Percentiles rank a stretch among this genome's conserved stretches.
phyloP scores from a whole-genome alignment of 2,329 filamentous ascomycete species.

The Incumbomyces delicatus region DNA sequence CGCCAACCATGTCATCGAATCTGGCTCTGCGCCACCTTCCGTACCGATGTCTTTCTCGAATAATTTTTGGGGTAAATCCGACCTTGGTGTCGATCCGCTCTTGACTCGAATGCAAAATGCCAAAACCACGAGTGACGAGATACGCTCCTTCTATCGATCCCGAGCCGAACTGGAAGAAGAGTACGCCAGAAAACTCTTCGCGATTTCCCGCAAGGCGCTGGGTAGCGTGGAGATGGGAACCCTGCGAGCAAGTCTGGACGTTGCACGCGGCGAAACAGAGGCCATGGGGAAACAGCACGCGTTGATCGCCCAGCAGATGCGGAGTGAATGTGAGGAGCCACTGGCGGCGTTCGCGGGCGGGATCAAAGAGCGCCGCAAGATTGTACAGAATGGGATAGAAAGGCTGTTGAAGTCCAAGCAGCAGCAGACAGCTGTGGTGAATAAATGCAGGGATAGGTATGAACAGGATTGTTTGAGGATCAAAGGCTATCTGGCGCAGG shows the following conservation, averaged over 20 bases:
- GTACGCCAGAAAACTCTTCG: constrained; percentile 80
- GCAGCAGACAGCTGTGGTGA: constrained; percentile 80
- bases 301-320: constrained; percentile 86
- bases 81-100: constrained; percentile 85
- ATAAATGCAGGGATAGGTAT: constrained; percentile 92
- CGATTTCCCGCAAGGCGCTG: constrained; percentile 75
- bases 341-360: constrained; percentile 82
- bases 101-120: constrained; percentile 90
- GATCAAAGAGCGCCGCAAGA: constrained; percentile 94
- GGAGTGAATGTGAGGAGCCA: constrained; percentile 87
- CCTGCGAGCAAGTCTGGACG: constrained; percentile 74
- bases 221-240: constrained; percentile 82
- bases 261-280: constrained; percentile 79
- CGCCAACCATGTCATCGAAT: neutral
- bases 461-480: constrained; percentile 98
- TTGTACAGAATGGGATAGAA: constrained; percentile 87
- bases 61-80: constrained; percentile 99
- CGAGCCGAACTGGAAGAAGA: constrained; percentile 94
- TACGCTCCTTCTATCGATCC: constrained; percentile 83
- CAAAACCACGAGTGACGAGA: constrained; percentile 88
- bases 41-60: constrained; percentile 56
- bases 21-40: constrained; percentile 6
- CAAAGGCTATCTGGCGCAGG: constrained; percentile 95
- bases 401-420: constrained; percentile 88
- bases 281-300: constrained; percentile 90